A percentile compares a stretch with the other conserved stretches of the same genome.
These are phyloP conservation scores for Coriaria nepalensis DNA, from an alignment of 306 rosid species.

Conservation along the genomic window DNA sequence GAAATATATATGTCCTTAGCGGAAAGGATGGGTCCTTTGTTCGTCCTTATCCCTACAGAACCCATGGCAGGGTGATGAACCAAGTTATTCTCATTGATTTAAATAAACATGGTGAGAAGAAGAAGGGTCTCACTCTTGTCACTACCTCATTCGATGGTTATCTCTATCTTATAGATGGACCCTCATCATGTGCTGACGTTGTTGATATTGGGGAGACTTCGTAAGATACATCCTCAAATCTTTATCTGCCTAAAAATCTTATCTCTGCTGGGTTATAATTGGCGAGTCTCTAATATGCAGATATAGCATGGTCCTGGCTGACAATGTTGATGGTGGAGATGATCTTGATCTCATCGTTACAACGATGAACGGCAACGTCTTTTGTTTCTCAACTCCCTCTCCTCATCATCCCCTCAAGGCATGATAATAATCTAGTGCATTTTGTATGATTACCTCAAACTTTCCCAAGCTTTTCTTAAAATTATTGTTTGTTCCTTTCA, in stretches of 20 bases:
- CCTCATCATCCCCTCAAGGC: slow-evolving; percentile 93
- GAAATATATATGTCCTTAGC: slow-evolving; percentile 83
- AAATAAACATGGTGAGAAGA: slow-evolving; percentile 58
- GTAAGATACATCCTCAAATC: slow-evolving; percentile 39
- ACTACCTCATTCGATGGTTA: slow-evolving; percentile 95
- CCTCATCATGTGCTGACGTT: slow-evolving; percentile 89
- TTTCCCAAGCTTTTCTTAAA: no score
- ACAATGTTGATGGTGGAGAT: slow-evolving; percentile 98
- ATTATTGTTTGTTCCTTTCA: slow-evolving; percentile 18
- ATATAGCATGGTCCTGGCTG: slow-evolving; percentile 97
- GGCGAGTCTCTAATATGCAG: slow-evolving; percentile 31
- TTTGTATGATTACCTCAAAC: no score
- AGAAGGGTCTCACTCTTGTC: slow-evolving; percentile 77
- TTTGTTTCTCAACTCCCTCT: slow-evolving; percentile 90
- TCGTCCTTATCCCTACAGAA: slow-evolving; percentile 73
- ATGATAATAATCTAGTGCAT: slow-evolving; percentile 12
- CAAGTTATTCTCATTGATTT: slow-evolving; percentile 87
- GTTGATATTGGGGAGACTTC: slow-evolving; percentile 99
- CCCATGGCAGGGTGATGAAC: slow-evolving; percentile 93
- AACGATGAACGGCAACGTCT: slow-evolving; percentile 95
- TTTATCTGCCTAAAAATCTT: slow-evolving; percentile 1
- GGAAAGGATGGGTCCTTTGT: slow-evolving; percentile 86
- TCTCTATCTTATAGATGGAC: slow-evolving; percentile 88
- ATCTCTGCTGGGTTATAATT: slow-evolving; percentile 1
- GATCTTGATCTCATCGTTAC: slow-evolving; percentile 91